These are phyloP conservation scores for Farysia itapuensis DNA, from an alignment of 1,284 basidiomycete species.

Conservation along the genomic window DNA sequence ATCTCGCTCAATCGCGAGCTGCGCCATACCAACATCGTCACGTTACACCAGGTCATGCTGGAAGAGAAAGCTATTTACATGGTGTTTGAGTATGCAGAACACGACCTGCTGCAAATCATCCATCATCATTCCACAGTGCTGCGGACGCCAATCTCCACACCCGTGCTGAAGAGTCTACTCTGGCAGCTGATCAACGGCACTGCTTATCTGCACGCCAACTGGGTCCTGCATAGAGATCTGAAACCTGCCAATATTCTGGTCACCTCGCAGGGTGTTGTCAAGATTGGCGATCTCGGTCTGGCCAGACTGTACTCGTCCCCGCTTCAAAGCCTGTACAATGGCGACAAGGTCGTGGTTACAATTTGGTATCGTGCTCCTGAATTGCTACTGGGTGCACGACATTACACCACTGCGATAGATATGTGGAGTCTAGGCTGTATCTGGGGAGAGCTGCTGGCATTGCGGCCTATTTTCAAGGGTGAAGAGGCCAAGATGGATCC, in stretches of 20 bases:
- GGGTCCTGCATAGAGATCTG: slow-evolving; percentile 93
- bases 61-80: slow-evolving; percentile 87
- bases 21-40: slow-evolving; percentile 85
- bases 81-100: slow-evolving; percentile 98
- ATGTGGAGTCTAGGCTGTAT: slow-evolving; percentile 99
- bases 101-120: slow-evolving; percentile 87
- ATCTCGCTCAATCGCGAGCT: slow-evolving; percentile 97
- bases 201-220: slow-evolving; percentile 88
- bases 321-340: slow-evolving; percentile 75
- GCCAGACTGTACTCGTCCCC: slow-evolving; percentile 84
- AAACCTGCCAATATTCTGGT: slow-evolving; percentile 99
- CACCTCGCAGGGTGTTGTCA: slow-evolving; percentile 82
- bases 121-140: slow-evolving; percentile 92
- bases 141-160: slow-evolving; percentile 71
- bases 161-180: slow-evolving; percentile 86
- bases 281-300: slow-evolving; percentile 94
- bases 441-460: slow-evolving; percentile 87
- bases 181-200: slow-evolving; percentile 96
- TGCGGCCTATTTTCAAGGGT: slow-evolving; percentile 97
- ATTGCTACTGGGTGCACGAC: slow-evolving; percentile 87
- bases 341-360: slow-evolving; percentile 96
- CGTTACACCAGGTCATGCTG: slow-evolving; percentile 88
- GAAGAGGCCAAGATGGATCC: slow-evolving; percentile 92
- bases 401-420: slow-evolving; percentile 95
- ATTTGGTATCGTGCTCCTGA: slow-evolving; percentile 99